Base-by-base conservation (phyloP, 2,329 filamentous ascomycete species). In the Penicillium sp. region DNA sequence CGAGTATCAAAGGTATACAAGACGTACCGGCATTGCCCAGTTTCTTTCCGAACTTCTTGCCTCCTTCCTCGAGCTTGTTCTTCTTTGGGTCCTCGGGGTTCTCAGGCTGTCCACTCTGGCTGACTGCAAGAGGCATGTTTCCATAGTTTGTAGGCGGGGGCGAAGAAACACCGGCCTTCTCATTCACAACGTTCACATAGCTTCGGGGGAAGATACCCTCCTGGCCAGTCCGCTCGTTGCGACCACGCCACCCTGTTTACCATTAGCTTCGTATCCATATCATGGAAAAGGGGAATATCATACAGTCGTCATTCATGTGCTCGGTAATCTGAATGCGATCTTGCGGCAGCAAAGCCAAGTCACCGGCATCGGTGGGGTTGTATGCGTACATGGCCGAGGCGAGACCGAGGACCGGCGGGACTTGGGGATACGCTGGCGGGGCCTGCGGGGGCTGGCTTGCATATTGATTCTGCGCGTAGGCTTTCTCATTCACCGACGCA, bases 41-140 rank as follows among this genome's bases (percentile, higher is more conserved):
- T 82, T 97, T 97, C 85, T 95, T 96, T 65, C 93, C 92, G 76
- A 97, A 90, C 79, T 97, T 97, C 86, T 96, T 96, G 55, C 91
- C 92, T 55, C 87, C 84, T 75, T 91, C 82, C 61, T 86, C 82
- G 16, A 87, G 79, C 79, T 94, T 94, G 71, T 80, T 81, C 9
- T 76, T 77, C 66, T 73, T 77, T 65, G 76, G 79, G 58, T 72
- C 78, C 61, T 72, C 72, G 52, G 65, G 65, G 31, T 67, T 72
- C 59, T 72, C 73, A 72, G 53, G 80, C 81, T 51, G 58, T 50
- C 79, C 79, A 41, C 68, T 66, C 67, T 90, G 82, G 38, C 86
- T 85, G 3, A 94, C 84, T 44, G 90, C 89, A 76, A 94, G 84
- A 57, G 92, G 91, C 76, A 89, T 87, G 65, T 88, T 84, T 49